Conservation (phyloP, 2,329 filamentous ascomycete species). For the Xylaria sp. region DNA sequence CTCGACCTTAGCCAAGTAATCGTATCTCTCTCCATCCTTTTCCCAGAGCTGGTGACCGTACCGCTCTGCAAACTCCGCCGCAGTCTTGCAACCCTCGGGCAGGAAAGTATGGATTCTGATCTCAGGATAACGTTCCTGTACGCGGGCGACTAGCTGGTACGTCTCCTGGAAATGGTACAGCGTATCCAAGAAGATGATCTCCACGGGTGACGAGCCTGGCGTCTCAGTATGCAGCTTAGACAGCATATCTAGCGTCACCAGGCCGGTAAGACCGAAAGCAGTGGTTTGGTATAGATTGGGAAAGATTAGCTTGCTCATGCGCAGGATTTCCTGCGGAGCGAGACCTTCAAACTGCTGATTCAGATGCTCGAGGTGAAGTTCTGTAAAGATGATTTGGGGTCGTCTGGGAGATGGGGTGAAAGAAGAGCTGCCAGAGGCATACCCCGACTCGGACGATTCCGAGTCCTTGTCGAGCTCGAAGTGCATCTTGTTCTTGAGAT, state of each 20-base stretch:
- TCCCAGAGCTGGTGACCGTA: constrained; percentile 90
- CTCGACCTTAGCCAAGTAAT: constrained; percentile 98
- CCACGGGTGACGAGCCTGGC: constrained; percentile 67
- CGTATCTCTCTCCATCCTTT: constrained; percentile 86
- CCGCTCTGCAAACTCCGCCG: constrained; percentile 80
- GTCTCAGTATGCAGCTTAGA: constrained; percentile 75
- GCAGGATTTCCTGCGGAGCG: constrained; percentile 88
- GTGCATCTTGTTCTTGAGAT: neutral
- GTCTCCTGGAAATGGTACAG: constrained; percentile 85
- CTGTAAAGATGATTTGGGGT: constrained; percentile 87
- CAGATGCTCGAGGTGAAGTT: constrained; percentile 87
- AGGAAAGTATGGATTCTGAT: constrained; percentile 88
- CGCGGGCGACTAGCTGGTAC: constrained; percentile 76
- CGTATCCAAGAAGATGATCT: constrained; percentile 84
- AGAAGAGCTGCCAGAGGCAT: constrained; percentile 46
- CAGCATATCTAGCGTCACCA: constrained; percentile 86
- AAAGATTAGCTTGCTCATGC: constrained; percentile 90
- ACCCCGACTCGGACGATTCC: constrained; percentile 13
- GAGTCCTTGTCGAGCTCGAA: neutral
- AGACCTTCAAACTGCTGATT: constrained; percentile 90
- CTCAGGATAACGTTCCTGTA: constrained; percentile 79
- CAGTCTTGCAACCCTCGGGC: constrained; percentile 77
- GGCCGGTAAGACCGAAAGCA: constrained; percentile 82
- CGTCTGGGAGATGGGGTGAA: constrained; percentile 65
- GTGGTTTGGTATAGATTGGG: constrained; percentile 90